Percentiles rank a stretch among this genome's conserved stretches.
Conservation (phyloP, 2,329 filamentous ascomycete genomes). For the Aaosphaeria pasadenensis region DNA sequence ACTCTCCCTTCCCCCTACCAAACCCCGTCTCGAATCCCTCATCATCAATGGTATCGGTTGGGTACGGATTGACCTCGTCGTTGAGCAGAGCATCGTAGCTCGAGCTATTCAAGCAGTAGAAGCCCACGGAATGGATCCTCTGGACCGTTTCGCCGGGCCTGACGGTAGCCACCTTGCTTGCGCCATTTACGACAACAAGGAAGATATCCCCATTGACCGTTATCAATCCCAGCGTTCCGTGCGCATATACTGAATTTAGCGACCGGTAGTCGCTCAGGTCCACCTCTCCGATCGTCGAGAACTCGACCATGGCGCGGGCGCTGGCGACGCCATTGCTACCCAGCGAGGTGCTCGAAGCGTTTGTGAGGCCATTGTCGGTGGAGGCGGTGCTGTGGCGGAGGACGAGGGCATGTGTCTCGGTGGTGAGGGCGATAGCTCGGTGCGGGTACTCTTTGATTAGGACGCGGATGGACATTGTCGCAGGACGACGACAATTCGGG, state of each 20-base stretch:
- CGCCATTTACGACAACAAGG: constrained; percentile 80
- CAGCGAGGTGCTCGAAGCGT: constrained; percentile 57
- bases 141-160: constrained; percentile 86
- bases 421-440: constrained; percentile 83
- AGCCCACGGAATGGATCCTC: constrained; percentile 81
- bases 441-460: constrained; percentile 83
- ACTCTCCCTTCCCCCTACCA: constrained; percentile 62
- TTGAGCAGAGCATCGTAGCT: constrained; percentile 77
- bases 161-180: constrained; percentile 74
- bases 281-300: constrained; percentile 61
- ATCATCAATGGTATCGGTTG: constrained; percentile 51
- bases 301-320: constrained; percentile 82
- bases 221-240: constrained; percentile 86
- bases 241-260: constrained; percentile 69
- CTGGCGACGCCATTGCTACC: constrained; percentile 37
- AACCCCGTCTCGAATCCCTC: constrained; percentile 53
- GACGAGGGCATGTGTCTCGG: constrained; percentile 74
- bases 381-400: constrained; percentile 73
- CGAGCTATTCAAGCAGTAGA: constrained; percentile 83
- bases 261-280: constrained; percentile 75
- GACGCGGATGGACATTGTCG: constrained; percentile 60
- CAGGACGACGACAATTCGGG: constrained; percentile 7
- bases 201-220: constrained; percentile 83
- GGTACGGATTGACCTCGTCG: constrained; percentile 56
- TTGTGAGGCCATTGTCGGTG: constrained; percentile 53